Evolutionary conservation across 2,329 filamentous ascomycete species (phyloP).

Genomic region (Stemphylium lycopersici): DNA sequence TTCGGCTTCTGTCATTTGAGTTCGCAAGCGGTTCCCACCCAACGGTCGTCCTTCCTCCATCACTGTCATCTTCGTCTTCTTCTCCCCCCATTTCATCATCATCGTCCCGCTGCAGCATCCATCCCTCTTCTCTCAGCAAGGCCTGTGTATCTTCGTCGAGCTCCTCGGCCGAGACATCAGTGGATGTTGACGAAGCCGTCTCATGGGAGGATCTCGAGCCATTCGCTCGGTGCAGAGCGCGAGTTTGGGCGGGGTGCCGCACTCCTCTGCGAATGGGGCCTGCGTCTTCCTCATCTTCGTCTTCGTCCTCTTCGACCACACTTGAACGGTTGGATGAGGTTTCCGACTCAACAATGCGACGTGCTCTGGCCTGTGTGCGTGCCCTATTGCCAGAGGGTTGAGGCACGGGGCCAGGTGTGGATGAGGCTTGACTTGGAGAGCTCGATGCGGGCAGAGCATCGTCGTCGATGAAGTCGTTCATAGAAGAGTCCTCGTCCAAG

Average conservation of each 20-base stretch:
- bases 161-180: slow-evolving; percentile 45
- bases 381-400: slow-evolving; percentile 34
- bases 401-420: slow-evolving; percentile 39
- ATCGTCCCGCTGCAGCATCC: slow-evolving; percentile 49
- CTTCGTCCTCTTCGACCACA: slow-evolving; percentile 39
- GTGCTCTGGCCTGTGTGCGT: slow-evolving; percentile 33
- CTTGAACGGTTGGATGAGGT: slow-evolving; percentile 46
- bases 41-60: slow-evolving; percentile 53
- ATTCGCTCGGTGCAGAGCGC: slow-evolving; percentile 43
- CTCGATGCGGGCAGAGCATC: slow-evolving; percentile 29
- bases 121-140: slow-evolving; percentile 44
- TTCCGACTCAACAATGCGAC: slow-evolving; percentile 50
- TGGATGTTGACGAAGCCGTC: slow-evolving; percentile 43
- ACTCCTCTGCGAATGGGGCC: slow-evolving; percentile 44
- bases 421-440: slow-evolving; percentile 36
- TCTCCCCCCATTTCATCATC: slow-evolving; percentile 49
- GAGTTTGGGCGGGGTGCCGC: slow-evolving; percentile 38
- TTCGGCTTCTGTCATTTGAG: slow-evolving; percentile 53
- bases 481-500: slow-evolving; percentile 47
- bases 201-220: slow-evolving; percentile 39
- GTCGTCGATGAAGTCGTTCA: slow-evolving; percentile 52
- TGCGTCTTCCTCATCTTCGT: slow-evolving; percentile 48
- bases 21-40: slow-evolving; percentile 54
- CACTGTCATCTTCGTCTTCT: slow-evolving; percentile 49
- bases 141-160: slow-evolving; percentile 49